Conservation (phyloP, 768 basidiomycete genomes). For the Harrya chromipes region DNA sequence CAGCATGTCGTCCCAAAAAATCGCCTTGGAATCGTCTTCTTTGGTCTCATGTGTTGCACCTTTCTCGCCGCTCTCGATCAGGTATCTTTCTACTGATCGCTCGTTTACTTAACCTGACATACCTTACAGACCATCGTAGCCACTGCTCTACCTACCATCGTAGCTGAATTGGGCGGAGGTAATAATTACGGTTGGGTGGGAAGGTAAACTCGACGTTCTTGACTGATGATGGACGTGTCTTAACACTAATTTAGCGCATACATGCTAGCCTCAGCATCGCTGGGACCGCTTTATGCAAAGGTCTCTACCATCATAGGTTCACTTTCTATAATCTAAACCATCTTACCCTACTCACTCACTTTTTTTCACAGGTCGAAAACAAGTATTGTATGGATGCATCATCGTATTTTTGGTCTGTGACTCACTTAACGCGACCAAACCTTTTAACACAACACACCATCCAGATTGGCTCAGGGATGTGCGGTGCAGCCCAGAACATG, state of each 20-base stretch:
- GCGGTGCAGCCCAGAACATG: constrained; percentile 44
- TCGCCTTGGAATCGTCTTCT: constrained; percentile 40
- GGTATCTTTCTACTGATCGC: constrained; percentile 18
- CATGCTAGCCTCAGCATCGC: constrained; percentile 41
- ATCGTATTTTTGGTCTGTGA: constrained; percentile 34
- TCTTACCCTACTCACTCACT: background rate
- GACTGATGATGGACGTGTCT: background rate
- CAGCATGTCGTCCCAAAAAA: constrained; percentile 44
- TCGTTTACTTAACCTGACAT: background rate
- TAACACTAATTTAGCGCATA: constrained; percentile 37
- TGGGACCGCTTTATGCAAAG: constrained; percentile 49
- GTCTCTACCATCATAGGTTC: constrained; percentile 39
- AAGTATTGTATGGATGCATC: constrained; percentile 36
- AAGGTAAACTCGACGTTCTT: constrained; percentile 25
- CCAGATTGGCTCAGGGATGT: constrained; percentile 38
- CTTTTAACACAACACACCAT: background rate
- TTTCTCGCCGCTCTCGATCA: constrained; percentile 51
- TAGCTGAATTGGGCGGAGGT: constrained; percentile 41
- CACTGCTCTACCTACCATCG: constrained; percentile 50
- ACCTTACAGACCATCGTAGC: constrained; percentile 41
- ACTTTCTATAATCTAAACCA: background rate
- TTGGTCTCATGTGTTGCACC: constrained; percentile 41
- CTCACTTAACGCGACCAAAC: background rate
- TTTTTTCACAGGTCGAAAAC: constrained; percentile 33
- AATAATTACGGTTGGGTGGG: constrained; percentile 51